A percentile compares a stretch with the other conserved stretches of the same genome.
phyloP scores from a whole-genome alignment of 352 stramenopile genomes.

The Pythium plurisporium region DNA sequence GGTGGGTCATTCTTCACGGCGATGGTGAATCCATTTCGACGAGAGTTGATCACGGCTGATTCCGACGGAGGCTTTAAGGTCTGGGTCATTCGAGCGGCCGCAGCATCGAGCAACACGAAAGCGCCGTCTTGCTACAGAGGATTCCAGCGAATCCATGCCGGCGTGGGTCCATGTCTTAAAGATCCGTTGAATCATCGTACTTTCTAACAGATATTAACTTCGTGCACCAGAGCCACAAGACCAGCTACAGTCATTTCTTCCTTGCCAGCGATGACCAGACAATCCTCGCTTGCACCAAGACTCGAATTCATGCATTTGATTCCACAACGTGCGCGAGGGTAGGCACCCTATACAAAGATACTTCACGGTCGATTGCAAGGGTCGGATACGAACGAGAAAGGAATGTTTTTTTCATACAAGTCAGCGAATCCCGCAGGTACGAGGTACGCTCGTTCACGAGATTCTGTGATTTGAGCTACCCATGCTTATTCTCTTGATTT shows the following conservation, averaged over 20 bases:
- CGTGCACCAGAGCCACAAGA: slow-evolving; percentile 12
- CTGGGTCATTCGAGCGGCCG: slow-evolving; percentile 34
- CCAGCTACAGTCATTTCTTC: slow-evolving; percentile 3
- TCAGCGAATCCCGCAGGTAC: slow-evolving; percentile 2
- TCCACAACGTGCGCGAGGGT: slow-evolving; percentile 16
- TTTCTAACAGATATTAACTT: background rate
- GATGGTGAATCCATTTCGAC: slow-evolving; percentile 35
- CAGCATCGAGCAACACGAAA: background rate
- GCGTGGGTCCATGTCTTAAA: slow-evolving; percentile 13
- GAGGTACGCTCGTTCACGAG: background rate
- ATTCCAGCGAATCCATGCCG: slow-evolving; percentile 47
- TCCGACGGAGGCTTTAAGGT: slow-evolving; percentile 51
- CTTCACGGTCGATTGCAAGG: background rate
- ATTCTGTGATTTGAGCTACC: background rate
- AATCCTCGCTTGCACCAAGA: slow-evolving; percentile 15
- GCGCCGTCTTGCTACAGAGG: slow-evolving; percentile 22
- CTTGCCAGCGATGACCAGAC: slow-evolving; percentile 9
- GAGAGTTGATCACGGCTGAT: slow-evolving; percentile 46
- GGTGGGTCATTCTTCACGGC: slow-evolving; percentile 28
- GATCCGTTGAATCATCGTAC: background rate
- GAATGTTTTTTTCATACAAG: slow-evolving; percentile 1
- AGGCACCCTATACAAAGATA: slow-evolving; percentile 8
- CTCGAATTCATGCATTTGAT: slow-evolving; percentile 19
- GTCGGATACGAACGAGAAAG: slow-evolving; percentile 2
- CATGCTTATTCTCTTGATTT: background rate